phyloP scores from a whole-genome alignment of 148 eudicot genomes.

The Rhododendron vialii region DNA sequence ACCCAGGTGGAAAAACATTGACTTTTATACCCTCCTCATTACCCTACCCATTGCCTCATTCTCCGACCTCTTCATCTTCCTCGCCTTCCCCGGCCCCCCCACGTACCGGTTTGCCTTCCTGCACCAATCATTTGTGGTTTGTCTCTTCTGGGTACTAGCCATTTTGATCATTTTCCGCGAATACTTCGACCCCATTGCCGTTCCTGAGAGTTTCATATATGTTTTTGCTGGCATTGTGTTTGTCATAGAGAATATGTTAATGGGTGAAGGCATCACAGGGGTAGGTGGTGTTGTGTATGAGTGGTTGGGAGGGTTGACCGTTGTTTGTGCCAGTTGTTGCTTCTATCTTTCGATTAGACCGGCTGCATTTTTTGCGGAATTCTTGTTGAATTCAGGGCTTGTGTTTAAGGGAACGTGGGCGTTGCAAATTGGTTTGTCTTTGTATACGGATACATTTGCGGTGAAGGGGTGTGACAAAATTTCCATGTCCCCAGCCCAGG shows the following conservation, averaged over 20 bases:
- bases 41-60: constrained; percentile 60
- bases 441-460: constrained; percentile 56
- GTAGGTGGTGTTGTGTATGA: constrained; percentile 43
- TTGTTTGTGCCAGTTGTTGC: constrained; percentile 65
- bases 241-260: constrained; percentile 43
- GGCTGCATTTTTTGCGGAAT: constrained; percentile 62
- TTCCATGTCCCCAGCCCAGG: constrained; percentile 24
- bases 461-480: constrained; percentile 58
- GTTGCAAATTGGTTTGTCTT: constrained; percentile 66
- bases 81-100: constrained; percentile 33
- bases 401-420: constrained; percentile 77
- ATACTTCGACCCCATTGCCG: constrained; percentile 20
- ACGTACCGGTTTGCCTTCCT: constrained; percentile 46
- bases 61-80: constrained; percentile 41
- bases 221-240: constrained; percentile 50
- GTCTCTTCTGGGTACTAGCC: constrained; percentile 64
- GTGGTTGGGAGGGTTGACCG: constrained; percentile 44
- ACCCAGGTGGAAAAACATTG: constrained; percentile 64
- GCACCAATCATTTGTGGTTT: constrained; percentile 48
- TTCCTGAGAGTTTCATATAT: constrained; percentile 50
- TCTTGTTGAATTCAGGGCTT: constrained; percentile 54
- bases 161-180: constrained; percentile 45
- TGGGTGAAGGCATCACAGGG: constrained; percentile 47
- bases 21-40: constrained; percentile 55
- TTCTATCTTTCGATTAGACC: constrained; percentile 57